These are phyloP conservation scores for Austroboletus eburneus DNA, from an alignment of 768 basidiomycete species.

Conservation along the genomic window DNA sequence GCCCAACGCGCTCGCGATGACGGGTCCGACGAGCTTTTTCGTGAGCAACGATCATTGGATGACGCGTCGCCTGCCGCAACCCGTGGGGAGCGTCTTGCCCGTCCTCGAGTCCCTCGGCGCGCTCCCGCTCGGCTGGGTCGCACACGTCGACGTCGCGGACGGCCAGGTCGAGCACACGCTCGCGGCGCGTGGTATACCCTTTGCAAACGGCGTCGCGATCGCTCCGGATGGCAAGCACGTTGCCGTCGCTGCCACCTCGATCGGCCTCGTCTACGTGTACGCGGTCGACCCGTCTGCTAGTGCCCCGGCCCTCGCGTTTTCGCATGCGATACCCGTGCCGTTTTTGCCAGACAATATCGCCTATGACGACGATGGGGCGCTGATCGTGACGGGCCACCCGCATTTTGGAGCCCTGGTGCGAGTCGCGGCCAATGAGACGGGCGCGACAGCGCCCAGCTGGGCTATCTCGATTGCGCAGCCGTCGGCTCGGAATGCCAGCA, in stretches of 20 bases:
- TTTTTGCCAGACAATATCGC: constrained; percentile 61
- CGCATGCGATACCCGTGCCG: constrained; percentile 44
- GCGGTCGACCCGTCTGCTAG: constrained; percentile 34
- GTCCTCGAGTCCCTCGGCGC: constrained; percentile 51
- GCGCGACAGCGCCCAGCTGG: constrained; percentile 53
- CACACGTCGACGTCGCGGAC: constrained; percentile 42
- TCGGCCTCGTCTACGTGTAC: constrained; percentile 49
- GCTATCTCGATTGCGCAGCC: constrained; percentile 41
- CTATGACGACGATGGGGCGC: constrained; percentile 42
- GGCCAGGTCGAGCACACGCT: constrained; percentile 36
- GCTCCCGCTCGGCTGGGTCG: constrained; percentile 54
- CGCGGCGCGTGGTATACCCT: constrained; percentile 48
- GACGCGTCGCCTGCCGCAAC: constrained; percentile 53
- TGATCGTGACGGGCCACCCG: constrained; percentile 66
- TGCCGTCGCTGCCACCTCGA: constrained; percentile 55
- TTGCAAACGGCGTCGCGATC: constrained; percentile 66
- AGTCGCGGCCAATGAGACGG: constrained; percentile 43
- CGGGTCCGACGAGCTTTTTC: constrained; percentile 65
- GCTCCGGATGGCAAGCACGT: constrained; percentile 47
- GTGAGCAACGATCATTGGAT: constrained; percentile 69
- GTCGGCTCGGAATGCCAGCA: not conserved
- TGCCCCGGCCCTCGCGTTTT: constrained; percentile 39
- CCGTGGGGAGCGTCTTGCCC: constrained; percentile 48
- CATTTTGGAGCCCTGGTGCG: constrained; percentile 50
- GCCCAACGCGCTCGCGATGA: constrained; percentile 64